Percentiles rank a stretch among this genome's conserved stretches.
phyloP scores from a whole-genome alignment of 1,284 basidiomycete species.

The Marasmius tenuissimus region DNA sequence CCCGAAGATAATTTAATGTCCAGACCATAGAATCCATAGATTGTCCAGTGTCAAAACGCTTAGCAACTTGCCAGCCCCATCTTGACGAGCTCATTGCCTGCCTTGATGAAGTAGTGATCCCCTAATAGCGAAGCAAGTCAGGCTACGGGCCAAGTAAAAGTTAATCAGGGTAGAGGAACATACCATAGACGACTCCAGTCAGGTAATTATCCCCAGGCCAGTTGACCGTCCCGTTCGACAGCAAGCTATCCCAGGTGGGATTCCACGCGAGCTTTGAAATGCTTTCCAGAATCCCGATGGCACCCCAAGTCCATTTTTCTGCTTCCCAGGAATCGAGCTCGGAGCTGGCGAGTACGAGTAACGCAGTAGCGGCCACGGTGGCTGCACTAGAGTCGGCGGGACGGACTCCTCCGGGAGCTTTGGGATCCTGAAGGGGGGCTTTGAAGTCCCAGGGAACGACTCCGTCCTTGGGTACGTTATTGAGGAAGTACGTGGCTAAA shows the following conservation, averaged over 20 bases:
- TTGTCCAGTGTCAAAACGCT: not conserved
- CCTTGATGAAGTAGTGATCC: slow-evolving; percentile 1
- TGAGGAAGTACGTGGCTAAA: slow-evolving; percentile 59
- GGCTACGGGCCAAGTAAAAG: not conserved
- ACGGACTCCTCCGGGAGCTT: slow-evolving; percentile 28
- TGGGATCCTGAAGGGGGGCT: slow-evolving; percentile 45
- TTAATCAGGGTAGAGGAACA: slow-evolving; percentile 12
- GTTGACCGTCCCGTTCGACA: slow-evolving; percentile 70
- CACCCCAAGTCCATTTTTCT: slow-evolving; percentile 47
- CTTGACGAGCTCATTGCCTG: not conserved
- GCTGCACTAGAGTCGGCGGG: slow-evolving; percentile 71
- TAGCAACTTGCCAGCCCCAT: not conserved
- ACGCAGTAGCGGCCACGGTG: slow-evolving; percentile 55
- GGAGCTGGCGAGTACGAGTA: slow-evolving; percentile 56
- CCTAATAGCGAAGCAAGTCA: not conserved
- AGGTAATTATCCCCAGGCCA: slow-evolving; percentile 53
- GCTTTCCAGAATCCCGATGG: slow-evolving; percentile 48
- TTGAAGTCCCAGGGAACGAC: slow-evolving; percentile 76
- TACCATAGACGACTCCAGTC: slow-evolving; percentile 68
- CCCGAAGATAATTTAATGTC: no score
- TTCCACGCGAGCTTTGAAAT: slow-evolving; percentile 56
- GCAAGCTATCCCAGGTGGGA: slow-evolving; percentile 60
- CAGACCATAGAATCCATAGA: no score
- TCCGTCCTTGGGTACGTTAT: slow-evolving; percentile 51
- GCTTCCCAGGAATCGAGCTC: slow-evolving; percentile 39